A percentile compares a stretch with the other conserved stretches of the same genome.
phyloP scores from a whole-genome alignment of 2,329 filamentous ascomycete species.

The Aschersonia sp. region DNA sequence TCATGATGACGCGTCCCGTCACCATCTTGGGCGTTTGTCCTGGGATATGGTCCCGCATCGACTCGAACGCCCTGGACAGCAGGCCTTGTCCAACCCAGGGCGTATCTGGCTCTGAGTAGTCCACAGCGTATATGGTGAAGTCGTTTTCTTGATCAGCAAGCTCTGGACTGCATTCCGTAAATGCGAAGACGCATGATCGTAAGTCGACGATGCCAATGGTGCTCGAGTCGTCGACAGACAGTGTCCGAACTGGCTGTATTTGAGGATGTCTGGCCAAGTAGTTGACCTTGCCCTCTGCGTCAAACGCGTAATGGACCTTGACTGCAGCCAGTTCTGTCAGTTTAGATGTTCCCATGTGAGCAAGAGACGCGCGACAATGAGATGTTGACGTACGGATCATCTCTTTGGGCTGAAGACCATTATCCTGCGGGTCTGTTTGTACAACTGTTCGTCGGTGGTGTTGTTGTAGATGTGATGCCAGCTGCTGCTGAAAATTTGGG shows the following conservation, averaged over 20 bases:
- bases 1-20: slow-evolving; percentile 81
- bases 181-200: slow-evolving; percentile 71
- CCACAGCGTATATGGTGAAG: slow-evolving; percentile 93
- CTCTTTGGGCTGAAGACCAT: slow-evolving; percentile 35
- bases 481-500: not conserved
- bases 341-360: not conserved
- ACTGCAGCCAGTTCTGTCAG: slow-evolving; percentile 37
- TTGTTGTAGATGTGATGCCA: not conserved
- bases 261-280: slow-evolving; percentile 80
- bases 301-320: slow-evolving; percentile 94
- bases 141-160: slow-evolving; percentile 56
- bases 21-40: slow-evolving; percentile 55
- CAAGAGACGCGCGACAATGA: slow-evolving; percentile 2
- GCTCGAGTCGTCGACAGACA: slow-evolving; percentile 63
- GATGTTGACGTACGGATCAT: slow-evolving; percentile 50
- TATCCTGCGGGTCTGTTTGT: not conserved
- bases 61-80: slow-evolving; percentile 66
- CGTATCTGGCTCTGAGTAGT: slow-evolving; percentile 89
- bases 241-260: slow-evolving; percentile 63
- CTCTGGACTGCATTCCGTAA: slow-evolving; percentile 70
- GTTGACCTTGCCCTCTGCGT: slow-evolving; percentile 74
- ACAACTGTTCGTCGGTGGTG: not conserved
- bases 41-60: slow-evolving; percentile 21
- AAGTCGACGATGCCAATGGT: slow-evolving; percentile 82
- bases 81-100: slow-evolving; percentile 92